A percentile compares a stretch with the other conserved stretches of the same genome.
phyloP scores from a whole-genome alignment of 495 filamentous ascomycete genomes.

The Podospora pseudoanserina region DNA sequence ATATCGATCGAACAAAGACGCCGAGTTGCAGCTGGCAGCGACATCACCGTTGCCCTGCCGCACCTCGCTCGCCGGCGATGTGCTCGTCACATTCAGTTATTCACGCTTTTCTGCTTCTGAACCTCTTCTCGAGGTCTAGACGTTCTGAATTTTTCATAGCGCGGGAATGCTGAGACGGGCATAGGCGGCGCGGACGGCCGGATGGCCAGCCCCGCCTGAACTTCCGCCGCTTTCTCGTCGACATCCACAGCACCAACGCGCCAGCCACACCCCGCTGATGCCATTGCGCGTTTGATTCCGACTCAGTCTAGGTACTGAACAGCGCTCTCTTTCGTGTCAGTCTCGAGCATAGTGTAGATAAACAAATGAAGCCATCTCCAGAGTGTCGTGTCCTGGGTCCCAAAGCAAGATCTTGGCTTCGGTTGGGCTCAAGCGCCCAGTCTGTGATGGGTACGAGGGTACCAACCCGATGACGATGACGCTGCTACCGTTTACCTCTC shows the following conservation, averaged over 20 bases:
- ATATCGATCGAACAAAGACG: not conserved
- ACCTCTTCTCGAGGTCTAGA: not conserved
- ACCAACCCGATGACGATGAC: not conserved
- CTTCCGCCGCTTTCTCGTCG: slow-evolving; percentile 1
- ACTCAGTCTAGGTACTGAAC: not conserved
- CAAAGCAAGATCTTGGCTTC: no score
- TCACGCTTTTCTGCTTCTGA: not conserved
- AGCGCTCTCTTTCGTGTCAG: not conserved
- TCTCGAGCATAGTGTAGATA: not conserved
- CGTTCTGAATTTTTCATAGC: slow-evolving; percentile 14
- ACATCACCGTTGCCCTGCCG: no score
- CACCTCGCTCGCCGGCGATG: not conserved
- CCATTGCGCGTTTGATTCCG: not conserved
- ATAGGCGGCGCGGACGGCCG: not conserved
- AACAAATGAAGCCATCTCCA: not conserved
- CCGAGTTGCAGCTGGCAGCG: not conserved
- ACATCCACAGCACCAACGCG: not conserved
- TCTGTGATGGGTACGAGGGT: no score
- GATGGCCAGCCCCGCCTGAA: not conserved
- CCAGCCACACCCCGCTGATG: not conserved
- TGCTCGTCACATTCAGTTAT: not conserved
- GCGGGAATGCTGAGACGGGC: slow-evolving; percentile 8
- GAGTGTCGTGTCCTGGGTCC: not conserved
- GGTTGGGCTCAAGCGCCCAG: not conserved
- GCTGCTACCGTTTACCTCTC: not conserved